These are phyloP conservation scores for Dryas integrifolia DNA, from an alignment of 331 rosid genomes.

Conservation along the genomic window DNA sequence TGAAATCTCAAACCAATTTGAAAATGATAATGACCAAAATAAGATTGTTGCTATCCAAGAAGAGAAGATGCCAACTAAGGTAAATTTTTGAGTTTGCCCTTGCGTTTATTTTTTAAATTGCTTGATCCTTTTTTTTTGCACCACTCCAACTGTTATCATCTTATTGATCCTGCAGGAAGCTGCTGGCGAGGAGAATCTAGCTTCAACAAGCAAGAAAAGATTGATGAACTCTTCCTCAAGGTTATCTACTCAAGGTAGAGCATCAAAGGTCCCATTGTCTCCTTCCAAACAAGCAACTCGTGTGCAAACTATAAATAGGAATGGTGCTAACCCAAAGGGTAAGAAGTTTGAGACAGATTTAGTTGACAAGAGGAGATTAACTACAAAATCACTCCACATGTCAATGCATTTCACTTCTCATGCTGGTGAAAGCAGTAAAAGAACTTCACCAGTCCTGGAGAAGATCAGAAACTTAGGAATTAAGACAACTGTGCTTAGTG, in stretches of 20 bases:
- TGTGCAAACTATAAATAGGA: slow-evolving; percentile 25
- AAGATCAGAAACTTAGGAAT: slow-evolving; percentile 35
- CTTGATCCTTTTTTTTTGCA: slow-evolving; percentile 16
- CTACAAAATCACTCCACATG: slow-evolving; percentile 44
- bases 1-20: slow-evolving; percentile 29
- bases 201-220: slow-evolving; percentile 39
- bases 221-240: slow-evolving; percentile 38
- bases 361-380: slow-evolving; percentile 33
- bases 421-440: slow-evolving; percentile 35
- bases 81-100: slow-evolving; percentile 23
- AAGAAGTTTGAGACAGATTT: slow-evolving; percentile 34
- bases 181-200: slow-evolving; percentile 23
- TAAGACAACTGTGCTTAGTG: slow-evolving; percentile 18
- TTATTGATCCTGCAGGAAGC: slow-evolving; percentile 39
- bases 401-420: slow-evolving; percentile 44
- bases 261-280: slow-evolving; percentile 31
- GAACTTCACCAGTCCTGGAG: slow-evolving; percentile 27
- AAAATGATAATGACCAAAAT: slow-evolving; percentile 32
- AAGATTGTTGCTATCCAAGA: slow-evolving; percentile 29
- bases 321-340: slow-evolving; percentile 31
- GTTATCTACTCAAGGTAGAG: slow-evolving; percentile 30
- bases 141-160: slow-evolving; percentile 7
- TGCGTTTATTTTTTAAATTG: slow-evolving; percentile 11
- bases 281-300: slow-evolving; percentile 32
- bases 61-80: slow-evolving; percentile 32